Evolutionary conservation across 75 land plant genomes (phyloP).

Genomic region (Picea sitchensis): DNA sequence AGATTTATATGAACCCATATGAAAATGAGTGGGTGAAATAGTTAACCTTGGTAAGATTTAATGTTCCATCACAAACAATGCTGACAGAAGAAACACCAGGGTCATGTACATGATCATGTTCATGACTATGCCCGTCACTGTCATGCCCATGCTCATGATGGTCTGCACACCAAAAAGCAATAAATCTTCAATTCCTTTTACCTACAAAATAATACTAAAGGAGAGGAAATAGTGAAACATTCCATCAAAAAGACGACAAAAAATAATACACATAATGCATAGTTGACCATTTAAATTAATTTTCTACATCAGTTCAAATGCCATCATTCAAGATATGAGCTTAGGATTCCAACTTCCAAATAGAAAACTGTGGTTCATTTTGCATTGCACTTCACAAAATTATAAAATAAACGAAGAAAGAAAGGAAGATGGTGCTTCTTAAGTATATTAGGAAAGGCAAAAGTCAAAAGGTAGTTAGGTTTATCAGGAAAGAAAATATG

Average conservation of each 20-base stretch:
- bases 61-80: constrained; percentile 91
- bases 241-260: not conserved
- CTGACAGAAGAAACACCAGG: constrained; percentile 98
- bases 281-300: not conserved
- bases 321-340: not conserved
- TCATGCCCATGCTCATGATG: constrained; percentile 22
- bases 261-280: not conserved
- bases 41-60: constrained; percentile 85
- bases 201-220: not conserved
- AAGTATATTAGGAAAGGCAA: no score
- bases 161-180: constrained; percentile 19
- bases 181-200: not conserved
- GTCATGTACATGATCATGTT: constrained; percentile 91
- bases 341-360: not conserved
- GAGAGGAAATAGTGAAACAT: not conserved
- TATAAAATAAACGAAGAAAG: no score
- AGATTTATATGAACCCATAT: not conserved
- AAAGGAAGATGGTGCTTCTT: no score
- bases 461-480: not conserved
- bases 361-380: not conserved
- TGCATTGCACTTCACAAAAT: no score
- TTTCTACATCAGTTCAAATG: not conserved
- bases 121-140: constrained; percentile 28
- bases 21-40: not conserved
- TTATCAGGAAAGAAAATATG: not conserved